Percentiles rank a stretch among this genome's conserved stretches.
Conservation (phyloP, 179 eudicot species). For the Corrigiola litoralis region DNA sequence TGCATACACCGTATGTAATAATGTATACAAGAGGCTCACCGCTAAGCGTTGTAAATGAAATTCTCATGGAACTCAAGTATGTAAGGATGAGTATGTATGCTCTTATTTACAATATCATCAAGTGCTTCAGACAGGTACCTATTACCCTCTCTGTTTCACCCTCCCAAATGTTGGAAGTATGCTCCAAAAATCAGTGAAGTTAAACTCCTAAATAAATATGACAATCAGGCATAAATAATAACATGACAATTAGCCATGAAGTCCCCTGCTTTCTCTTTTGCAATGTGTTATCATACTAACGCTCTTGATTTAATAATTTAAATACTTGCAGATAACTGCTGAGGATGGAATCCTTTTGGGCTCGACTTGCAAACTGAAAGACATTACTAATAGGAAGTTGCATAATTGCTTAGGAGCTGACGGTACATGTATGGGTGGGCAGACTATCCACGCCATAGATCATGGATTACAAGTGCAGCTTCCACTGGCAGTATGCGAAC, state of each 20-base stretch:
- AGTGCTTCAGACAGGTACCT: no score
- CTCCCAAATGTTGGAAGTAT: no score
- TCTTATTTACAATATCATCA: no score
- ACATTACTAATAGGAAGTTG: conserved; percentile 11
- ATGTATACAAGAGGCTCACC: not conserved
- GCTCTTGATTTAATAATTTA: not conserved
- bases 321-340: not conserved
- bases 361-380: conserved; percentile 4
- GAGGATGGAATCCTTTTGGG: not conserved
- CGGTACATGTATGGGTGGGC: conserved; percentile 19
- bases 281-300: not conserved
- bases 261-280: not conserved
- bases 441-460: conserved; percentile 16
- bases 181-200: no score
- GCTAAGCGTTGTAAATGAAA: not conserved
- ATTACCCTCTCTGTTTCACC: no score
- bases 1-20: no score
- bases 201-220: no score
- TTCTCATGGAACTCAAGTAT: not conserved
- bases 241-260: not conserved
- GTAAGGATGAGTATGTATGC: not conserved
- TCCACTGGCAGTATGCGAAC: conserved; percentile 20
- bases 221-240: no score
- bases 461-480: conserved; percentile 26
- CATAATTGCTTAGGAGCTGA: conserved; percentile 16